Conservation (phyloP, 352 stramenopile species). For the Globisporangium nunn region DNA sequence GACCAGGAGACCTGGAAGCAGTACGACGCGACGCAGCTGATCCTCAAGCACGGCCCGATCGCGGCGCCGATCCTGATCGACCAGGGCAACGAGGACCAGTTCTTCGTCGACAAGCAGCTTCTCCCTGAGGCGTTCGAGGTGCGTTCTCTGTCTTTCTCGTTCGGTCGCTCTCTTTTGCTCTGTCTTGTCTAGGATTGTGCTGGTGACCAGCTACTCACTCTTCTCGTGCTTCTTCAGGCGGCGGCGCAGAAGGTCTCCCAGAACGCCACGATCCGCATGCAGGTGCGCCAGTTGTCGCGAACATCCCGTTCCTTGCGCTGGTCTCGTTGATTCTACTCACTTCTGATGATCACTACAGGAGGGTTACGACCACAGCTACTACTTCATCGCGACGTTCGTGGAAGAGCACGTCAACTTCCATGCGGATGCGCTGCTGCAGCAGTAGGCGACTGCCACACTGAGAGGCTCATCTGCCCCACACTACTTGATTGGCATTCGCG, state of each 20-base stretch:
- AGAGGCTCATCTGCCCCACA: no score
- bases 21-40: slow-evolving; percentile 90
- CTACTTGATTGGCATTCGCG: no score
- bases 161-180: neutral
- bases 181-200: neutral
- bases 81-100: slow-evolving; percentile 87
- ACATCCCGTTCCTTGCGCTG: neutral
- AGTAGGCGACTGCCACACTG: no score
- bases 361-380: slow-evolving; percentile 97
- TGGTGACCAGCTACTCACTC: neutral
- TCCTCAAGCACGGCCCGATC: slow-evolving; percentile 61
- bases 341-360: slow-evolving; percentile 28
- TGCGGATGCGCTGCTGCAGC: slow-evolving; percentile 72
- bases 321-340: neutral
- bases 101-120: slow-evolving; percentile 87
- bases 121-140: slow-evolving; percentile 86
- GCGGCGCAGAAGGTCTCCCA: slow-evolving; percentile 79
- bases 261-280: slow-evolving; percentile 72
- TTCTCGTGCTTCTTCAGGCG: slow-evolving; percentile 15
- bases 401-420: slow-evolving; percentile 95
- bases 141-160: neutral
- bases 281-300: slow-evolving; percentile 14
- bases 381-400: slow-evolving; percentile 96
- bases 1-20: slow-evolving; percentile 84
- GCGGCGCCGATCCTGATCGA: slow-evolving; percentile 84